Evolutionary conservation across 2,329 filamentous ascomycete genomes (phyloP), one percentile per base, ranked within the genome.

Genomic region (Talaromyces sp.): DNA sequence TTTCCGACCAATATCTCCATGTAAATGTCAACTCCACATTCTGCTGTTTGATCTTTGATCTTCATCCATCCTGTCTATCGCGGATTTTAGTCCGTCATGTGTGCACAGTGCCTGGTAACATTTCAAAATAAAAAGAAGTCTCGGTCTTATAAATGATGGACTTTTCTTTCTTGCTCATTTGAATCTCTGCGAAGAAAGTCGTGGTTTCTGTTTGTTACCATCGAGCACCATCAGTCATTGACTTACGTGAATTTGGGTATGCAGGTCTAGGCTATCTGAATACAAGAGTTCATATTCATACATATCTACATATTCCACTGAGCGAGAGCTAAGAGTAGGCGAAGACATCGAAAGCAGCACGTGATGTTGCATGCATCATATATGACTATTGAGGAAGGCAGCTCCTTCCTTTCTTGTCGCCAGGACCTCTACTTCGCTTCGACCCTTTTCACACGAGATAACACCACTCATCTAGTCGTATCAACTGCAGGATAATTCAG

Each of bases 21-120:
- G 54, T 57, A 57, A 57, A 57, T 42, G 40, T 31, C 33, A 25
- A 56, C 37, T 46, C 21, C 11, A 50, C 46, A 23, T 57, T 57
- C 25, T 28, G 21, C 21, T 57, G 12, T 56, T 25, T 14, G 31
- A 23, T 40, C 31, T 56, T 56, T 65, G 59, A 67, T 58, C 55
- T 64, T 56, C 52, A 64, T 66, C 66, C 64, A 59, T 60, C 63
- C 65, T 61, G 40, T 57, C 42, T 62, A 25, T 61, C 65, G n/a
- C n/a, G 57, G 66, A 59, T 57, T 57, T 62, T 64, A 61, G 57
- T 46, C 58, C 39, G 46, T 66, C 39, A 63, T 67, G 59, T 54
- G 60, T 60, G 65, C 63, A 66, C 63, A 63, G 64, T 59, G 63
- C 31, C n/a, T 31, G 25, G 64, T 52, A 55, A 59, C 57, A 62